A percentile compares a stretch with the other conserved stretches of the same genome.
These are phyloP conservation scores for Cordyceps fumosorosea DNA, from an alignment of 2,329 filamentous ascomycete genomes.

Conservation along the genomic window DNA sequence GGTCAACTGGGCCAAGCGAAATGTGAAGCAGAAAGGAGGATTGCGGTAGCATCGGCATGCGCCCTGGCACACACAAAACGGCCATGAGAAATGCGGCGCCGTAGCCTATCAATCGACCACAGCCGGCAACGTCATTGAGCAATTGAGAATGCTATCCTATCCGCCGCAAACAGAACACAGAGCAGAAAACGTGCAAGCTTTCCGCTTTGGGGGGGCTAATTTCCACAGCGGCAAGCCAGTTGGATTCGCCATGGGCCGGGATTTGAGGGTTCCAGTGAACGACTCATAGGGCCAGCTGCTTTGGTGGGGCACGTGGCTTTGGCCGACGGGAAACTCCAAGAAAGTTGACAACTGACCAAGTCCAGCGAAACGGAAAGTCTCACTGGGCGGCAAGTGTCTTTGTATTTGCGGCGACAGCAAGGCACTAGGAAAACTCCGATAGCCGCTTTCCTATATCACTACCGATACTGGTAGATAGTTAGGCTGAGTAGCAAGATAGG, in stretches of 20 bases:
- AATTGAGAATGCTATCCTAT: not conserved
- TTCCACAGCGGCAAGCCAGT: not conserved
- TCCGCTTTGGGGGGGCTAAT: slow-evolving; percentile 2
- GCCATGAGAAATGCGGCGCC: not conserved
- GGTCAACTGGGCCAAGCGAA: not conserved
- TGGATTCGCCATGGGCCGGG: not conserved
- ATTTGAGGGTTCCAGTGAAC: not conserved
- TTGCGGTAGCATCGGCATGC: not conserved
- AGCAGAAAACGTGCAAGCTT: not conserved
- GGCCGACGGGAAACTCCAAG: no score
- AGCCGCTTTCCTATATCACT: no score
- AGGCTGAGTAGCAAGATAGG: no score
- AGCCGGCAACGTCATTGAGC: not conserved
- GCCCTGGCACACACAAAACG: not conserved
- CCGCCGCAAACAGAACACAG: not conserved
- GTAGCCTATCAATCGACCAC: not conserved
- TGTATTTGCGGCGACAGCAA: no score
- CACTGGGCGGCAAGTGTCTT: no score
- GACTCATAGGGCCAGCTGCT: no score
- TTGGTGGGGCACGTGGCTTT: no score
- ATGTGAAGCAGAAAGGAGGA: not conserved
- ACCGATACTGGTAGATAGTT: no score
- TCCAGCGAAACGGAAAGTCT: no score
- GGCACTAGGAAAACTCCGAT: no score
- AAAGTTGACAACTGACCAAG: no score